phyloP scores from a whole-genome alignment of 1,284 basidiomycete genomes.

The Singerocomus inundabilis region DNA sequence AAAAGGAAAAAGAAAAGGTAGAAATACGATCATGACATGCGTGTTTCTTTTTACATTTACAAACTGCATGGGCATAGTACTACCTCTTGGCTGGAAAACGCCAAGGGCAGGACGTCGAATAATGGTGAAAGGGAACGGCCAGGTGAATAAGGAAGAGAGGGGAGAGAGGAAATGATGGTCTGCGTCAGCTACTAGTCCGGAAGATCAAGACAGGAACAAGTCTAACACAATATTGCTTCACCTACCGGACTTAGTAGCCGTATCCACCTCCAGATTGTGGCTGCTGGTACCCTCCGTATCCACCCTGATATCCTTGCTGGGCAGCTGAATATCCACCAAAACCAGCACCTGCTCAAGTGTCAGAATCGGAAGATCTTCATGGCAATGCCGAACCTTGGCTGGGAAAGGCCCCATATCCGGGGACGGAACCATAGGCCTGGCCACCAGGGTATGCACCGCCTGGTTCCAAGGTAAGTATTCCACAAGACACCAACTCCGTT shows the following conservation, averaged over 20 bases:
- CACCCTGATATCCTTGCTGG: conserved; percentile 29
- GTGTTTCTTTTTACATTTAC: conserved; percentile 19
- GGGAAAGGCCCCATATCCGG: conserved; percentile 21
- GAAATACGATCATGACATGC: conserved; percentile 5
- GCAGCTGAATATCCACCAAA: conserved; percentile 15
- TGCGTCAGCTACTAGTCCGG: neutral
- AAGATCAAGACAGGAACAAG: conserved; percentile 4
- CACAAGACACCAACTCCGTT: neutral
- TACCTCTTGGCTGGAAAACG: neutral
- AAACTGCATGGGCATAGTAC: conserved; percentile 10
- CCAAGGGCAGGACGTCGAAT: neutral
- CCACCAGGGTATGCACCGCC: conserved; percentile 15
- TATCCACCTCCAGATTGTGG: conserved; percentile 17
- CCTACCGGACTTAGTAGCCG: conserved; percentile 23
- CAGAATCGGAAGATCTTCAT: neutral
- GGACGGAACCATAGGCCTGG: conserved; percentile 22
- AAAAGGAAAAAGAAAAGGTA: neutral
- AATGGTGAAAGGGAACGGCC: conserved; percentile 5
- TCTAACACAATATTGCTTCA: neutral
- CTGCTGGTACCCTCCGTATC: conserved; percentile 26
- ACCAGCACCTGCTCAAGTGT: conserved; percentile 8
- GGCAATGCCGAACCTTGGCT: conserved; percentile 16
- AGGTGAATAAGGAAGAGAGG: neutral
- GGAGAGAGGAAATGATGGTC: neutral
- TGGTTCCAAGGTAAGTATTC: conserved; percentile 5